Evolutionary conservation across 2,329 filamentous ascomycete genomes (phyloP).

Genomic region (Fragosphaeria purpurea): DNA sequence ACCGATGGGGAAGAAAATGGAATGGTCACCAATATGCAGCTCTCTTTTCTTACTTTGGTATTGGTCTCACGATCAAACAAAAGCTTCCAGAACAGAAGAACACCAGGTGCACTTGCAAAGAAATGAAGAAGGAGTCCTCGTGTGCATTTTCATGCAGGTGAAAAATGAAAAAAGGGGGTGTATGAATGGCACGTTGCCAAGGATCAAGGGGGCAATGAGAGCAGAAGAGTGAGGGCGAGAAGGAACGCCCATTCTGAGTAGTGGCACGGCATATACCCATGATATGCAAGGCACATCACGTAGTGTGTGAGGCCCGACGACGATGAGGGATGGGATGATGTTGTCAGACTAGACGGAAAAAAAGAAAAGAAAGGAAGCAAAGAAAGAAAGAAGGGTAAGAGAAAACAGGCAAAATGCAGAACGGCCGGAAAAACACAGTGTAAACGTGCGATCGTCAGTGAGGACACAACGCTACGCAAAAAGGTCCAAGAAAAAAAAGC

Average conservation of each 20-base stretch:
- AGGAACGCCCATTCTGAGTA: background rate
- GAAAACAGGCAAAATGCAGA: background rate
- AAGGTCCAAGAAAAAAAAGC: background rate
- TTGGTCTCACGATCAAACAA: too few relatives aligned
- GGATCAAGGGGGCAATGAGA: slow-evolving; percentile 1
- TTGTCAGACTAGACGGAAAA: background rate
- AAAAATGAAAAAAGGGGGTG: background rate
- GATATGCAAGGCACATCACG: slow-evolving; percentile 2
- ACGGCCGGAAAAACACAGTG: background rate
- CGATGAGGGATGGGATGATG: background rate
- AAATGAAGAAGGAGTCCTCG: too few relatives aligned
- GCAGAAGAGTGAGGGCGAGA: background rate
- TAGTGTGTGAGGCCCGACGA: background rate
- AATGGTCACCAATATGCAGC: too few relatives aligned
- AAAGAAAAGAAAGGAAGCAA: background rate
- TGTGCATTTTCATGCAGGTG: too few relatives aligned
- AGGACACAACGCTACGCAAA: background rate
- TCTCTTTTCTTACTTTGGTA: too few relatives aligned
- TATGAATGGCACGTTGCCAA: background rate
- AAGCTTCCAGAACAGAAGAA: too few relatives aligned
- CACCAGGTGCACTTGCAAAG: too few relatives aligned
- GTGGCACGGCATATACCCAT: background rate
- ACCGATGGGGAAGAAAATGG: too few relatives aligned
- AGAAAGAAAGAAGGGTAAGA: background rate
- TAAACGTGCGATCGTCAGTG: too few relatives aligned